Percentiles rank a stretch among this genome's conserved stretches.
Conservation (phyloP, 2,329 filamentous ascomycete genomes). For the Colletotrichum sp. region DNA sequence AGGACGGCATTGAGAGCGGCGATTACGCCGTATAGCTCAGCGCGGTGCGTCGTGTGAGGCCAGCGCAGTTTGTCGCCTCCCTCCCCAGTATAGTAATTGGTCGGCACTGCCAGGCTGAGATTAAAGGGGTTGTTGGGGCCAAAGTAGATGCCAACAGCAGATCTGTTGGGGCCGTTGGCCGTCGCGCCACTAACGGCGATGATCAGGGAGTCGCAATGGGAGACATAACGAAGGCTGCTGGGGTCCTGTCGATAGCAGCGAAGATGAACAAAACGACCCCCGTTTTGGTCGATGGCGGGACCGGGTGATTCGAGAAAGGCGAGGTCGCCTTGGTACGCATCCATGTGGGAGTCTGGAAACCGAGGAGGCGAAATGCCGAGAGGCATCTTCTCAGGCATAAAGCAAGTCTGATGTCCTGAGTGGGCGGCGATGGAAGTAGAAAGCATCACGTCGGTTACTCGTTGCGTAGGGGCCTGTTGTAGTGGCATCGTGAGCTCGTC, state of each 20-base stretch:
- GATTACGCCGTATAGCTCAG: not conserved
- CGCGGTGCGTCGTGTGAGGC: not conserved
- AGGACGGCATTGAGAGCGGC: not conserved
- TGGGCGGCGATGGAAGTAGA: too few species aligned
- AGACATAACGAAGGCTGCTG: accelerated
- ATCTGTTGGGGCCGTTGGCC: not conserved
- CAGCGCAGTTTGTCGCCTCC: accelerated
- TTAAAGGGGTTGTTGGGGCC: not conserved
- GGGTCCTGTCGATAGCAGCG: not conserved
- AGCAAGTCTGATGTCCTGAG: not conserved
- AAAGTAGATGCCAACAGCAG: not conserved
- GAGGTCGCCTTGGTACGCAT: not conserved
- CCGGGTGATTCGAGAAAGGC: not conserved
- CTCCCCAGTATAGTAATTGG: accelerated
- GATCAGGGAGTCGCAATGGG: not conserved
- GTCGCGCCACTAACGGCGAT: not conserved
- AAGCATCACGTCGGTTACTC: too few species aligned
- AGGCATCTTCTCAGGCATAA: accelerated
- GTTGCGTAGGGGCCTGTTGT: accelerated
- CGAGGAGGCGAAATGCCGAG: too few species aligned
- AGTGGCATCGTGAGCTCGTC: not conserved
- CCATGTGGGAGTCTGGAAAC: not conserved
- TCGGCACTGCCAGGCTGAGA: not conserved
- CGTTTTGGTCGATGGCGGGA: not conserved
- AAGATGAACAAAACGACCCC: not conserved